phyloP scores from a whole-genome alignment of 176 grass and related monocot species.

The Paspalum vaginatum region DNA sequence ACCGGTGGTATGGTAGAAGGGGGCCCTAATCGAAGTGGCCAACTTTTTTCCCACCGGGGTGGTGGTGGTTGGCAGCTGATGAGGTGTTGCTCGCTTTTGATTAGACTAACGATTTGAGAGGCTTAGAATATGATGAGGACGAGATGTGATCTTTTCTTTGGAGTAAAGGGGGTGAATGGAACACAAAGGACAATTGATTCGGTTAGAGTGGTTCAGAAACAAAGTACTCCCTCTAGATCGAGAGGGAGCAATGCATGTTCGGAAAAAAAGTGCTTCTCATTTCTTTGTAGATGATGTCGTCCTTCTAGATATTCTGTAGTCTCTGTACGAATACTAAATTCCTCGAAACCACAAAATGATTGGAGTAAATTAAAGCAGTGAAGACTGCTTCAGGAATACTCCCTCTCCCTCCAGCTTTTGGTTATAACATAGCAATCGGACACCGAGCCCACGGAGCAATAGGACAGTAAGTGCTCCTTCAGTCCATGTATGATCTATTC shows the following conservation, averaged over 20 bases:
- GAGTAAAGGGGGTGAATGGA: background rate
- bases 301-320: too few relatives aligned
- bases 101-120: background rate
- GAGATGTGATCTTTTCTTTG: background rate
- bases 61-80: background rate
- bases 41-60: background rate
- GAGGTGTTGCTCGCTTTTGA: background rate
- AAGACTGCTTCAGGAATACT: too few relatives aligned
- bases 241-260: background rate
- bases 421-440: too few relatives aligned
- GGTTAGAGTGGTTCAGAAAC: background rate
- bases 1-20: background rate
- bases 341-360: too few relatives aligned
- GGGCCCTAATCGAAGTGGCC: background rate
- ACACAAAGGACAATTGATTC: conserved; percentile 2
- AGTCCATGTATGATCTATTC: too few relatives aligned
- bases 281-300: too few relatives aligned
- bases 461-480: too few relatives aligned
- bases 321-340: too few relatives aligned
- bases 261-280: too few relatives aligned
- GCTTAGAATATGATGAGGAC: background rate
- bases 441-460: too few relatives aligned
- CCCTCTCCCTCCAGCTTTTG: too few relatives aligned
- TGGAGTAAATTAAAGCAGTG: too few relatives aligned
- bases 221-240: background rate